Evolutionary conservation across 495 filamentous ascomycete species (phyloP), one percentile per base, ranked within the genome.

Genomic region (Trichocladium uniseriatum): DNA sequence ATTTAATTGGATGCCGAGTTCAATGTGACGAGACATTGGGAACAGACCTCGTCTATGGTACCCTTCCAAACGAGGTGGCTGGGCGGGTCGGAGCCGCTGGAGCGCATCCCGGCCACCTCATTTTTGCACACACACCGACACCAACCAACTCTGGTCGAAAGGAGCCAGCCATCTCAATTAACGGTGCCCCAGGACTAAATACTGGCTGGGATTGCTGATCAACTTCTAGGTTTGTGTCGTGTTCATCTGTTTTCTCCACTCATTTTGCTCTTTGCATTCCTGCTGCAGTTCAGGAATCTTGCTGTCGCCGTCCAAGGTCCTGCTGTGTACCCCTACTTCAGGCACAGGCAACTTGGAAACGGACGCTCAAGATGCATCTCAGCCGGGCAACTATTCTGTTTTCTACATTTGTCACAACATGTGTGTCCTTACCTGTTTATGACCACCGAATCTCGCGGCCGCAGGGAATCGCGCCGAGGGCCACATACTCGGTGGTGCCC

Each of bases 401-500:
- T 40, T 45, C 47, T 21, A 31, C 22, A 2, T 32, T 62, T 15
- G 15, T 54, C 10, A 27, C 41, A 13, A 11, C 48, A 39, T 57
- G 43, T 34, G 19, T 44, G 6, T 42, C 47, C 9, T 29, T 60
- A 18, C 61, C 56, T 1, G 20, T 57, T 16, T 41, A 49, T 27
- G 59, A 59, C 13, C 53, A 43, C 11, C 31, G 32, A 28, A 16
- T 16, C 6, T 9, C 38, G 24, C 21, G 5, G 18, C 31, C 39
- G 3, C 27, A 36, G 8, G 43, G 18, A 10, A 38, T 59, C 16
- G 56, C 45, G 31, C 56, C 56, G 20, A 59, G 59, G 32, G 56
- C 59, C 19, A 64, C 58, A 15, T 62, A 62, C 35, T 56, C 59
- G 27, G 58, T 62, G 0, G 61, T 64, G 11, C 58, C 58, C 5